Evolutionary conservation across 2,329 filamentous ascomycete species (phyloP).

Genomic region (Alternaria burnsii): DNA sequence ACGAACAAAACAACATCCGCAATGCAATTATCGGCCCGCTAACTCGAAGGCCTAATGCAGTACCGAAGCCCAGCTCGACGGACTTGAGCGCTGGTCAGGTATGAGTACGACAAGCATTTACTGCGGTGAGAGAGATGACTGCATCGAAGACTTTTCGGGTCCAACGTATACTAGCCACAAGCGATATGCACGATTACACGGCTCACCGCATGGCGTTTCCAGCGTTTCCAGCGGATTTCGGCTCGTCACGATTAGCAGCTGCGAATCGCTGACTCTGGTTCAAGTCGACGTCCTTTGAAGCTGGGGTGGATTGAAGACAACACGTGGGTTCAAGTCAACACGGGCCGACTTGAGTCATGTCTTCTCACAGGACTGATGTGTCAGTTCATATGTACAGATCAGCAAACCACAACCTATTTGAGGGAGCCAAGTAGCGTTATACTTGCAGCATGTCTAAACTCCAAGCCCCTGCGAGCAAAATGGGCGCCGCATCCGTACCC

Average conservation of each 20-base stretch:
- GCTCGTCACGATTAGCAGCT: conserved; percentile 14
- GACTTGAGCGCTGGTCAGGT: conserved; percentile 34
- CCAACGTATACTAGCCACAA: conserved; percentile 7
- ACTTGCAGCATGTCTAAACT: neutral
- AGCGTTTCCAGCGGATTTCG: conserved; percentile 14
- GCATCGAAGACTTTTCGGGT: conserved; percentile 7
- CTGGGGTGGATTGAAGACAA: neutral
- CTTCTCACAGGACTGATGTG: conserved; percentile 18
- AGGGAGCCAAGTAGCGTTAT: neutral
- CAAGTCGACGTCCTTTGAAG: neutral
- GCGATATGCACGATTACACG: conserved; percentile 15
- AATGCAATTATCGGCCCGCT: conserved; percentile 15
- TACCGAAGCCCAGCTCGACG: conserved; percentile 30
- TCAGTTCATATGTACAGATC: conserved; percentile 3
- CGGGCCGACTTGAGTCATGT: conserved; percentile 17
- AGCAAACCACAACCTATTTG: conserved; percentile 5
- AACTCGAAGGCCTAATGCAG: conserved; percentile 6
- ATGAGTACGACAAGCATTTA: conserved; percentile 7
- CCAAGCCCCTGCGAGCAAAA: neutral
- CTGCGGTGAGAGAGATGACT: conserved; percentile 13
- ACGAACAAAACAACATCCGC: conserved; percentile 22
- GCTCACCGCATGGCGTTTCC: conserved; percentile 11
- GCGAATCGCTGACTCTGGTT: conserved; percentile 11
- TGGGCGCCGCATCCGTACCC: neutral
- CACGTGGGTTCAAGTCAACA: neutral